These are phyloP conservation scores for Melanogaster broomeanus DNA, from an alignment of 768 basidiomycete species.

Conservation along the genomic window DNA sequence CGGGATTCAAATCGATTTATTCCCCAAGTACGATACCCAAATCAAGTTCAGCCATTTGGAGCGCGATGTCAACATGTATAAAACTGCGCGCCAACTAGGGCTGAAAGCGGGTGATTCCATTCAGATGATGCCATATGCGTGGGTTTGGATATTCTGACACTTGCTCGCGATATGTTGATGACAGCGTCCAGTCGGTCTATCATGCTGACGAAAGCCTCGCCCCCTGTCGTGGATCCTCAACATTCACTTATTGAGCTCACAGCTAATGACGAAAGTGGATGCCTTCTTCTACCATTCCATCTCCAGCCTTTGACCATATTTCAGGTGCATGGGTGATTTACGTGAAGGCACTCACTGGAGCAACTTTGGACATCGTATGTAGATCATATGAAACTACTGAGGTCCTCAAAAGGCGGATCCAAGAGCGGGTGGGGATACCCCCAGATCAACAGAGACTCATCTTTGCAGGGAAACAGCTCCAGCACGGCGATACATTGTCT, in stretches of 20 bases:
- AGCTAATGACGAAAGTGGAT: neutral
- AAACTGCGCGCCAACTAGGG: slow-evolving; percentile 3
- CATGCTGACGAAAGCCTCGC: too few relatives aligned
- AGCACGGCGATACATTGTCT: slow-evolving; percentile 43
- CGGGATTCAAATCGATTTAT: slow-evolving; percentile 9
- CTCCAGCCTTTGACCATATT: neutral
- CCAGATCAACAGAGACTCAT: slow-evolving; percentile 79
- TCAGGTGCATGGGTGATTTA: slow-evolving; percentile 86
- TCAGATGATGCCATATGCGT: neutral
- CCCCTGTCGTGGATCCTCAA: neutral
- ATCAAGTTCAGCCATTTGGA: neutral
- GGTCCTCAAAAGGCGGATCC: slow-evolving; percentile 74
- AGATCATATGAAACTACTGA: slow-evolving; percentile 87
- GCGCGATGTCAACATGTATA: neutral
- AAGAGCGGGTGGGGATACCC: slow-evolving; percentile 73
- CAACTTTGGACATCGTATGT: slow-evolving; percentile 85
- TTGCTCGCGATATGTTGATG: neutral
- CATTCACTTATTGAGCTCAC: neutral
- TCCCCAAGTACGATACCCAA: neutral
- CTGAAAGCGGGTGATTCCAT: neutral
- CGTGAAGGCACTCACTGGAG: slow-evolving; percentile 78
- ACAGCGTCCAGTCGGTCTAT: too few relatives aligned
- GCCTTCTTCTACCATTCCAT: neutral
- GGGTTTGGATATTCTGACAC: neutral
- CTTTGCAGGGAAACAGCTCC: slow-evolving; percentile 86